These are phyloP conservation scores for Ascochyta lentis DNA, from an alignment of 2,329 filamentous ascomycete species.

Conservation along the genomic window DNA sequence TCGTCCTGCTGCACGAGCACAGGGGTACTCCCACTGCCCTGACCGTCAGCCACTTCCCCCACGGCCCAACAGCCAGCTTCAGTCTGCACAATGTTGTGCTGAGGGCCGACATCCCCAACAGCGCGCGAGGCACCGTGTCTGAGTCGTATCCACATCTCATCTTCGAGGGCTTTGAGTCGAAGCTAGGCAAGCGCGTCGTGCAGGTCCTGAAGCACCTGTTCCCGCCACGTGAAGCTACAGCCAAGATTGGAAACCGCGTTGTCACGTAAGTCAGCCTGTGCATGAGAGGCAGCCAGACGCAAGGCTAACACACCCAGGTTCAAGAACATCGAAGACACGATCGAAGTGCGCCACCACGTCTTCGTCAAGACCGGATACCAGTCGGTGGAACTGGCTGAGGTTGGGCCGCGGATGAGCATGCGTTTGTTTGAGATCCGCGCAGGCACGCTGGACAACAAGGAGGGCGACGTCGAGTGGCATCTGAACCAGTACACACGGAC, in stretches of 20 bases:
- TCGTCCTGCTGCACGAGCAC: constrained; percentile 80
- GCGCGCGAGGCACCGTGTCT: constrained; percentile 83
- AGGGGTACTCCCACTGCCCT: constrained; percentile 90
- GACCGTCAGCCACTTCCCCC: constrained; percentile 84
- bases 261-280: constrained; percentile 62
- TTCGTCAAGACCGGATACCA: constrained; percentile 93
- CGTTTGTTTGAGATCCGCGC: constrained; percentile 89
- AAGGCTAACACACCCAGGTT: constrained; percentile 26
- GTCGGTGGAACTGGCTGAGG: constrained; percentile 63
- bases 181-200: constrained; percentile 79
- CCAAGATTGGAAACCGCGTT: constrained; percentile 83
- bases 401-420: constrained; percentile 93
- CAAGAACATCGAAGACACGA: constrained; percentile 84
- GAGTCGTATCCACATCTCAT: constrained; percentile 95
- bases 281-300: neutral
- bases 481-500: constrained; percentile 95
- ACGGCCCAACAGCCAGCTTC: constrained; percentile 87
- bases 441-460: constrained; percentile 91
- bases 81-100: constrained; percentile 92
- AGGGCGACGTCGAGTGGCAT: constrained; percentile 96
- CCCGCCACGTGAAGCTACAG: constrained; percentile 80
- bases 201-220: constrained; percentile 95
- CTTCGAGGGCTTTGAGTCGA: constrained; percentile 89
- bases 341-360: constrained; percentile 91
- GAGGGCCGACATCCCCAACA: constrained; percentile 89